Evolutionary conservation across 805 yeast species (phyloP).

Genomic region (Cyberlindnera bimundalis): DNA sequence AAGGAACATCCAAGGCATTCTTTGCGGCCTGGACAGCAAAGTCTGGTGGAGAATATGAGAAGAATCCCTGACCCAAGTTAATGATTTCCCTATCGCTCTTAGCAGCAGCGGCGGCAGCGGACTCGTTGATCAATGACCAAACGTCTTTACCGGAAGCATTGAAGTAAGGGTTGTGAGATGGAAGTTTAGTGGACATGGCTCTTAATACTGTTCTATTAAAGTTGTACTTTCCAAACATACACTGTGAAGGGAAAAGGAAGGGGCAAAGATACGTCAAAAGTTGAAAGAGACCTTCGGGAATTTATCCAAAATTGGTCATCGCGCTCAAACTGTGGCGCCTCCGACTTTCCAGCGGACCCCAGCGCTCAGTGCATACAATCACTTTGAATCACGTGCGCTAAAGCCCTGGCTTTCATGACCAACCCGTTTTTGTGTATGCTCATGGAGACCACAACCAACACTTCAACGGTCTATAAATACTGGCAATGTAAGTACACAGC

Average conservation of each 20-base stretch:
- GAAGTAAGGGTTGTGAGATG: slow-evolving; percentile 63
- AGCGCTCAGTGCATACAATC: too few relatives aligned
- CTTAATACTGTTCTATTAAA: neutral
- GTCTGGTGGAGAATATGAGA: slow-evolving; percentile 93
- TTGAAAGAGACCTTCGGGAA: neutral
- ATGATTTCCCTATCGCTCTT: slow-evolving; percentile 72
- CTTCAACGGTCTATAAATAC: too few relatives aligned
- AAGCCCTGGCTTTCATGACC: too few relatives aligned
- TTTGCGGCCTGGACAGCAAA: slow-evolving; percentile 84
- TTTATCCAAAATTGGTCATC: slow-evolving; percentile 1
- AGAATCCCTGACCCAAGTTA: slow-evolving; percentile 96
- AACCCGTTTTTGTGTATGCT: too few relatives aligned
- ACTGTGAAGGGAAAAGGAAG: neutral
- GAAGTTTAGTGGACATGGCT: slow-evolving; percentile 29
- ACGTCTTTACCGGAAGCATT: slow-evolving; percentile 78
- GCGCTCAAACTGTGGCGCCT: slow-evolving; percentile 6
- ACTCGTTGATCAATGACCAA: slow-evolving; percentile 93
- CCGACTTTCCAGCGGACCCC: slow-evolving; percentile 1
- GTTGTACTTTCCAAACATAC: neutral
- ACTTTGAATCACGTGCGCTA: neutral
- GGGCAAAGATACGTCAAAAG: neutral
- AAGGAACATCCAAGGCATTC: slow-evolving; percentile 66
- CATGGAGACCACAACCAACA: too few relatives aligned
- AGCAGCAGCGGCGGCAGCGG: slow-evolving; percentile 76
- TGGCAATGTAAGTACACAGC: too few relatives aligned